Conservation (phyloP, 1,284 basidiomycete species). For the Trametes pubescens region DNA sequence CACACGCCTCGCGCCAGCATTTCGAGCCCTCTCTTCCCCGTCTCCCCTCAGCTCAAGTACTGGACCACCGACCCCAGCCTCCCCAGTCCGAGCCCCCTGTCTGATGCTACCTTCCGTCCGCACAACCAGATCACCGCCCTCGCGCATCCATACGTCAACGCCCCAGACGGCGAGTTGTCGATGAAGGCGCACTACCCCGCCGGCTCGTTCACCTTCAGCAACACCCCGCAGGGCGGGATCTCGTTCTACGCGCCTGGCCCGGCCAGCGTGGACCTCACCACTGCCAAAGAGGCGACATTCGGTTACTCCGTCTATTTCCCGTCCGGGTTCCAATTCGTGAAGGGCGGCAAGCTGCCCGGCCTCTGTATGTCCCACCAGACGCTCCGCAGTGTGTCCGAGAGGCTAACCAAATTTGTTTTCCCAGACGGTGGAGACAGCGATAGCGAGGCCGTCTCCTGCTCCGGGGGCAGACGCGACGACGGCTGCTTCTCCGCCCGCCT, state of each 20-base stretch:
- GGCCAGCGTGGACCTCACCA: slow-evolving; percentile 53
- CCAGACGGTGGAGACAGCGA: slow-evolving; percentile 60
- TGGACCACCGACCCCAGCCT: slow-evolving; percentile 52
- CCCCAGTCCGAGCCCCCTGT: slow-evolving; percentile 46
- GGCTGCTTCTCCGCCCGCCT: slow-evolving; percentile 63
- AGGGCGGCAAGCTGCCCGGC: slow-evolving; percentile 45
- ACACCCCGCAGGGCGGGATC: slow-evolving; percentile 60
- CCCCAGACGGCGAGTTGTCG: slow-evolving; percentile 55
- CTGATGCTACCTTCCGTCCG: slow-evolving; percentile 55
- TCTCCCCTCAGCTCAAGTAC: slow-evolving; percentile 42
- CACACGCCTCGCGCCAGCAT: slow-evolving; percentile 20
- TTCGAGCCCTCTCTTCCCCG: slow-evolving; percentile 52
- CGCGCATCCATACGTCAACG: slow-evolving; percentile 50
- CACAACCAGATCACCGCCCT: slow-evolving; percentile 48
- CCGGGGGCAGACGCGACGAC: slow-evolving; percentile 56
- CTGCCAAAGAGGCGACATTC: slow-evolving; percentile 59
- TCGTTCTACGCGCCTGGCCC: slow-evolving; percentile 65
- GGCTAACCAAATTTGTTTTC: slow-evolving; percentile 5
- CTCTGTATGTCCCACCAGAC: slow-evolving; percentile 38
- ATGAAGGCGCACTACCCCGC: slow-evolving; percentile 66
- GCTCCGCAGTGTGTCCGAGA: background rate
- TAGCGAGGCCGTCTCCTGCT: slow-evolving; percentile 53
- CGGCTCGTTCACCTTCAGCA: slow-evolving; percentile 65
- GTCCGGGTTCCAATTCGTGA: slow-evolving; percentile 52
- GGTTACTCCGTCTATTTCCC: slow-evolving; percentile 71